Evolutionary conservation across 2,329 filamentous ascomycete genomes (phyloP), one percentile per base, ranked within the genome.

Genomic region (Paramyrothecium sp.): DNA sequence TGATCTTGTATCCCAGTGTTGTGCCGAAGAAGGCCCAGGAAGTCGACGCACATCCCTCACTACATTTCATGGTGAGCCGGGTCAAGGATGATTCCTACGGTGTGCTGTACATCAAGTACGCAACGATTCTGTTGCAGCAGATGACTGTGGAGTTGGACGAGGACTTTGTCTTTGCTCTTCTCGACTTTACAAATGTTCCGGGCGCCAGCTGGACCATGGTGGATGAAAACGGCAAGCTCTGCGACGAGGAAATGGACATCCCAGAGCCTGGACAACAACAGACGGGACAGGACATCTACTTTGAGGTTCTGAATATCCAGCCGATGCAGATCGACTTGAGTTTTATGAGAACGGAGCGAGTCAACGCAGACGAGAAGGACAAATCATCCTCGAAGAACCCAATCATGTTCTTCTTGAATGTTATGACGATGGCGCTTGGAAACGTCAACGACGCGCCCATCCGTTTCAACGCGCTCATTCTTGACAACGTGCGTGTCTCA

Each of bases 1-100:
- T 99, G 76, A 87, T 99, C 30, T 81, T 99, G 57, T 99, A 99
- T 71, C 95, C 95, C 7, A 97, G 93, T 74, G 95, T 99, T 11
- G 95, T 99, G 17, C 94, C 95, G 1, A 98, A 98, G 81, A 95
- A 92, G 62, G 92, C 92, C 38, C 93, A 95, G 69, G 95, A 99
- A 73, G 95, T 97, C 70, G 95, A 98, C 62, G 89, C 93, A 1
- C 95, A 98, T 74, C 95, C 95, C 0, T 98, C 96, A 55, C 85
- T 99, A 70, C 93, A 97, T 67, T 88, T 89, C 16, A 94, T 93
- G 81, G 82, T 97, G 55, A 97, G 94, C 12, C 85, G 92, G 30
- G 94, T 99, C 71, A 99, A 99, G 78, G 95, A 99, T 68, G 94
- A 99, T 69, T 97, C 93, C 1, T 99, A 98, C 69, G 95, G 95